Percentiles rank a stretch among this genome's conserved stretches.
Evolutionary conservation across 2,329 filamentous ascomycete genomes (phyloP).

Genomic region (Mycosphaerelloides madeirae): DNA sequence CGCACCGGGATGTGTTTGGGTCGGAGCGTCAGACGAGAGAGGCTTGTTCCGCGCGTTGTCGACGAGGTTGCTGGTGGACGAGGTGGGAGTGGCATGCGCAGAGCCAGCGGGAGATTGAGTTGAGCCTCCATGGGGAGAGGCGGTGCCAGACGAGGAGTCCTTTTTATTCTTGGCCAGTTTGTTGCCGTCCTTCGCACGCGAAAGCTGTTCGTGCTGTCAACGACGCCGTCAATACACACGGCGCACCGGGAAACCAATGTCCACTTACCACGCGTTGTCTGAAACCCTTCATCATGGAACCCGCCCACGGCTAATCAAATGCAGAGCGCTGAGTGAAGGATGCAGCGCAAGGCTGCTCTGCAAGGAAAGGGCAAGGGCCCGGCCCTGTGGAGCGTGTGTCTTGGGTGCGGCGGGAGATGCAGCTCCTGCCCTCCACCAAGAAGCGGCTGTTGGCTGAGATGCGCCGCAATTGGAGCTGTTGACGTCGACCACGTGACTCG

Average conservation of each 20-base stretch:
- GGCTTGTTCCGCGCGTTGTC: conserved; percentile 81
- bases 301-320: conserved; percentile 6
- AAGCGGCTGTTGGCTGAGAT: conserved; percentile 1
- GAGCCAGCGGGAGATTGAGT: conserved; percentile 57
- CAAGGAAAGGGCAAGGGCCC: conserved; percentile 18
- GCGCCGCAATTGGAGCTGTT: not conserved
- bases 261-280: conserved; percentile 89
- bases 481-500: conserved; percentile 6
- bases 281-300: conserved; percentile 78
- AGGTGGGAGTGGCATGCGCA: conserved; percentile 71
- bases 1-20: conserved; percentile 45
- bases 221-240: conserved; percentile 23
- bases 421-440: conserved; percentile 7
- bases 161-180: conserved; percentile 65
- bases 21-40: conserved; percentile 45
- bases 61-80: conserved; percentile 80
- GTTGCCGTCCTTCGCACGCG: conserved; percentile 60
- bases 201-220: conserved; percentile 72
- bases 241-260: conserved; percentile 15
- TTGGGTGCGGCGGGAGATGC: conserved; percentile 10
- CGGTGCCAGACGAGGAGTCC: conserved; percentile 60
- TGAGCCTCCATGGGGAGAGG: conserved; percentile 62
- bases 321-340: conserved; percentile 11
- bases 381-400: conserved; percentile 19
- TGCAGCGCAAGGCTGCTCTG: conserved; percentile 29